Base-by-base conservation (phyloP, 176 grass and related monocot genomes). In the Saccharum spontaneum region DNA sequence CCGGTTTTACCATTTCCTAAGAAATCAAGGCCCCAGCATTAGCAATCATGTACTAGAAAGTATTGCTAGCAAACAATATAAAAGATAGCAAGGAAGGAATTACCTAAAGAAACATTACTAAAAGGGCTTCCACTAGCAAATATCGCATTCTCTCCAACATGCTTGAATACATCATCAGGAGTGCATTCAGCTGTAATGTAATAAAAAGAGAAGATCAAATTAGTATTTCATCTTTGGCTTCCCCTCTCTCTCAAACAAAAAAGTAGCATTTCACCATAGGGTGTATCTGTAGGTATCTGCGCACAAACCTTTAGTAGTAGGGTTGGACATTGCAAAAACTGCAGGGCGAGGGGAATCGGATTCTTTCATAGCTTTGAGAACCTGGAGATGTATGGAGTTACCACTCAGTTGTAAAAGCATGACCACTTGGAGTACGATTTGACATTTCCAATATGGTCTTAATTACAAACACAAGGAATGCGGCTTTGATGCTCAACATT, bases 41-140 rank as follows among this genome's bases (percentile, higher is more conserved):
- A 90, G 82, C 11, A 4, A 67, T 82, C 57, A 39, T 72, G 24
- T 45, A 74, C 3, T 55, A 68, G 1, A 79, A 83, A 40, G 23
- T 68, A 40, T 7, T 75, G 62, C 46, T 44, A 66, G 34, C 11
- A 26, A 84, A 86, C 37, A 77, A 73, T 40, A 37, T 15, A 59
- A 50, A 85, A 31, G 70, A 84, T 26, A 78, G 50, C 37, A 73
- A 73, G 71, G 80, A 14, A 77, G 24, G 68, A 78, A 86, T 81
- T 60, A 95, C 97, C 94, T 86, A 98, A 90, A 81, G 87, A 46
- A 82, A 98, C 90, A 79, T 98, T 83, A 76, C 79, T 77, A 66
- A 98, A 98, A 77, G 93, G 97, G 50, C 97, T 95, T 90, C 93
- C 97, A 89, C 97, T 98, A 15, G 93, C 91, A 94, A 98, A 98